Conservation (phyloP, 1,139 yeast genomes). For the Hanseniaspora sp. region DNA sequence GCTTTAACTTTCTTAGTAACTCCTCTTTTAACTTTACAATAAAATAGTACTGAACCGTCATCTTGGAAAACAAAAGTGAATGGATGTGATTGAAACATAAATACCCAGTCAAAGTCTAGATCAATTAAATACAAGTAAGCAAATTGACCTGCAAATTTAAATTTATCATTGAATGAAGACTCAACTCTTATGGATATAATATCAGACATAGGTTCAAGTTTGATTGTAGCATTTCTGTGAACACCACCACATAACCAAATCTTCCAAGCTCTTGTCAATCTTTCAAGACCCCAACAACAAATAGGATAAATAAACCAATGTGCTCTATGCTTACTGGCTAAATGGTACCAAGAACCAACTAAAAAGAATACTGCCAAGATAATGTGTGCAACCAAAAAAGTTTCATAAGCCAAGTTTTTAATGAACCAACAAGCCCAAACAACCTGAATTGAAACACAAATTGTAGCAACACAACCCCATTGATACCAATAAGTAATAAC, state of each 20-base stretch:
- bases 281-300: slow-evolving; percentile 56
- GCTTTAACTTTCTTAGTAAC: slow-evolving; percentile 33
- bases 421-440: slow-evolving; percentile 39
- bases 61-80: slow-evolving; percentile 41
- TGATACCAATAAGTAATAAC: slow-evolving; percentile 30
- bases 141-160: slow-evolving; percentile 53
- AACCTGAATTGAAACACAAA: slow-evolving; percentile 35
- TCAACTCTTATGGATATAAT: slow-evolving; percentile 9
- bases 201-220: slow-evolving; percentile 3
- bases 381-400: slow-evolving; percentile 49
- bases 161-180: slow-evolving; percentile 21
- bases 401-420: slow-evolving; percentile 49
- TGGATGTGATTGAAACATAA: slow-evolving; percentile 59
- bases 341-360: slow-evolving; percentile 50
- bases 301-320: slow-evolving; percentile 41
- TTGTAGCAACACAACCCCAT: slow-evolving; percentile 47
- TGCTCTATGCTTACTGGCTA: slow-evolving; percentile 33
- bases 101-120: slow-evolving; percentile 31
- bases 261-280: slow-evolving; percentile 42
- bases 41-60: slow-evolving; percentile 33
- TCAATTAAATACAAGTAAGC: slow-evolving; percentile 46
- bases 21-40: slow-evolving; percentile 39
- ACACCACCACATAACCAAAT: slow-evolving; percentile 36
- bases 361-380: slow-evolving; percentile 44
- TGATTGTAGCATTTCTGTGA: slow-evolving; percentile 32